Conservation (phyloP, 1,284 basidiomycete species). For the Boletellus deceptivus region DNA sequence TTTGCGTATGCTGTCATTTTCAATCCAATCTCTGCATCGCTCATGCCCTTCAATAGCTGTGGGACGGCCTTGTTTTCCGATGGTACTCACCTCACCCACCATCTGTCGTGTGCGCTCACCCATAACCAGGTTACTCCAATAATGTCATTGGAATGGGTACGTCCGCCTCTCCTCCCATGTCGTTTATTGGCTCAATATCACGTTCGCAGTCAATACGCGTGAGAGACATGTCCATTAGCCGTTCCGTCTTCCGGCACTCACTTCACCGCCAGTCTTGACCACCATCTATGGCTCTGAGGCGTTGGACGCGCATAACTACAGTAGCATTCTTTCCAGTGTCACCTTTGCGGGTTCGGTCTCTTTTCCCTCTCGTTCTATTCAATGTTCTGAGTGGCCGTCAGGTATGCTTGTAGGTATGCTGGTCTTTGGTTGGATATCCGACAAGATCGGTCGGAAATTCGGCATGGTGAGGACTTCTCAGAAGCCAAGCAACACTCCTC, state of each 20-base stretch:
- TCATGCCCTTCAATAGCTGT: constrained; percentile 44
- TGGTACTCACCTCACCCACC: constrained; percentile 43
- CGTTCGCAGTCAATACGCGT: constrained; percentile 50
- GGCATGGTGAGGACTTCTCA: constrained; percentile 63
- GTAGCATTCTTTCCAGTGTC: constrained; percentile 62
- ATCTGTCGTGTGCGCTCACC: constrained; percentile 1
- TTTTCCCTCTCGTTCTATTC: background rate
- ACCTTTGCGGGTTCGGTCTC: constrained; percentile 63
- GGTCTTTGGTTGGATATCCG: constrained; percentile 74
- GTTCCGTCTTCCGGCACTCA: constrained; percentile 1
- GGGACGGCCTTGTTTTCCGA: constrained; percentile 88
- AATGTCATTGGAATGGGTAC: constrained; percentile 72
- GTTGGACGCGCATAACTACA: constrained; percentile 52
- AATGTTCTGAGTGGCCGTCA: constrained; percentile 4
- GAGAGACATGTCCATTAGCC: constrained; percentile 23
- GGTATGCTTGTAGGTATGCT: constrained; percentile 80
- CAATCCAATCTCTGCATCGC: background rate
- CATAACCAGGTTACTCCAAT: constrained; percentile 71
- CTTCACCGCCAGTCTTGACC: constrained; percentile 49
- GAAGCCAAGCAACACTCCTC: background rate
- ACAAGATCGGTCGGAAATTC: constrained; percentile 85
- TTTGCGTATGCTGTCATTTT: constrained; percentile 58
- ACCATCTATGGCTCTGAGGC: constrained; percentile 59
- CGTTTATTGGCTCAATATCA: constrained; percentile 5
- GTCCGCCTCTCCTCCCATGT: constrained; percentile 25